Evolutionary conservation across 1,139 yeast genomes (phyloP).

Genomic region (Candida neerlandica): DNA sequence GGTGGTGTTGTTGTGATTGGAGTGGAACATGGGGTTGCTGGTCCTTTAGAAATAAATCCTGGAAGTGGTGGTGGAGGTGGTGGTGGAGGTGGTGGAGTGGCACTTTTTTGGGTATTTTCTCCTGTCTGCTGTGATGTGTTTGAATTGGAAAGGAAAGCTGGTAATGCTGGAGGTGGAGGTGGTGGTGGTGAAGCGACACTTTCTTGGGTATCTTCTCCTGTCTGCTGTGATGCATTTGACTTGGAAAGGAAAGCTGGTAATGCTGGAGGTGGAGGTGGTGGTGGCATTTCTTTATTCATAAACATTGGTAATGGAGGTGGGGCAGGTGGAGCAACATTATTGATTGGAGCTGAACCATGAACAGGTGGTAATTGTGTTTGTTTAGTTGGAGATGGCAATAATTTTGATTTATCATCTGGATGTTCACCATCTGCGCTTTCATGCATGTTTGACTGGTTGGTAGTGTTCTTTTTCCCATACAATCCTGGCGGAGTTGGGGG

Average conservation of each 20-base stretch:
- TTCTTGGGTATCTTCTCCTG: no score
- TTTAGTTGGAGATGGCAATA: not conserved
- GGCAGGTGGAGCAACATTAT: constrained; percentile 6
- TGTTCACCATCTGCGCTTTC: not conserved
- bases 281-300: not conserved
- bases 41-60: not conserved
- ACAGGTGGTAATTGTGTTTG: not conserved
- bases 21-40: not conserved
- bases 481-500: constrained; percentile 26
- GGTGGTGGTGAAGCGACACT: constrained; percentile 22
- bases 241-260: not conserved
- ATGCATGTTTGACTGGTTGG: not conserved
- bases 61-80: constrained; percentile 8
- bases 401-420: not conserved
- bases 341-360: not conserved
- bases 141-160: not conserved
- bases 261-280: constrained; percentile 12
- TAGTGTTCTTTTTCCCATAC: constrained; percentile 1
- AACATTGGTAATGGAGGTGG: constrained; percentile 7
- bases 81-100: constrained; percentile 24
- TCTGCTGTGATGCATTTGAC: not conserved
- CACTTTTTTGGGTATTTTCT: no score
- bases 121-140: not conserved
- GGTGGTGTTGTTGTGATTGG: constrained; percentile 27
- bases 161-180: constrained; percentile 10